These are phyloP conservation scores for Mycena galopus DNA, from an alignment of 768 basidiomycete genomes.

Conservation along the genomic window DNA sequence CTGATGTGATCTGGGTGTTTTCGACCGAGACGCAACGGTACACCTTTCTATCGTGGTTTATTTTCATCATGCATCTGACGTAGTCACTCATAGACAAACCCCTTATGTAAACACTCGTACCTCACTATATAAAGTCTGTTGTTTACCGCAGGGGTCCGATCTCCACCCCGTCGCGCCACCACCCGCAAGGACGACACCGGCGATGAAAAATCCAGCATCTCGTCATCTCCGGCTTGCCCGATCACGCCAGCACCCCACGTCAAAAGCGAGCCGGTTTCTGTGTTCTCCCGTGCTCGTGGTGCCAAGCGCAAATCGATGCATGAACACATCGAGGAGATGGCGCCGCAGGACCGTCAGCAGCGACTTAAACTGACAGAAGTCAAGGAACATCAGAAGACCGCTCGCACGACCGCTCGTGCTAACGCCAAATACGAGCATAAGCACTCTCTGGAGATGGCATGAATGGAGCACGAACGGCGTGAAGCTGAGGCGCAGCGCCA, in stretches of 20 bases:
- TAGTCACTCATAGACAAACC: too few species aligned
- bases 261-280: not conserved
- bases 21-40: conserved; percentile 21
- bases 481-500: not conserved
- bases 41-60: not conserved
- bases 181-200: not conserved
- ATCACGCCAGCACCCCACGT: not conserved
- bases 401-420: too few species aligned
- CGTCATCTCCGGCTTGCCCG: not conserved
- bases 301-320: not conserved
- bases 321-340: not conserved
- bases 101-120: too few species aligned
- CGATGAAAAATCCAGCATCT: not conserved
- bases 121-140: too few species aligned
- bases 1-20: too few species aligned
- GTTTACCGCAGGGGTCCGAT: too few species aligned
- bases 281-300: not conserved
- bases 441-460: not conserved
- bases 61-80: not conserved
- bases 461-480: not conserved
- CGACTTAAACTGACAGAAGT: not conserved
- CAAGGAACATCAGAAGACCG: not conserved
- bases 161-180: not conserved
- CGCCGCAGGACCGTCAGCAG: not conserved
- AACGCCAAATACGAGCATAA: not conserved